A percentile compares a stretch with the other conserved stretches of the same genome.
Conservation (phyloP, 78 protist genomes). For the Dictyostelium capitatum region DNA sequence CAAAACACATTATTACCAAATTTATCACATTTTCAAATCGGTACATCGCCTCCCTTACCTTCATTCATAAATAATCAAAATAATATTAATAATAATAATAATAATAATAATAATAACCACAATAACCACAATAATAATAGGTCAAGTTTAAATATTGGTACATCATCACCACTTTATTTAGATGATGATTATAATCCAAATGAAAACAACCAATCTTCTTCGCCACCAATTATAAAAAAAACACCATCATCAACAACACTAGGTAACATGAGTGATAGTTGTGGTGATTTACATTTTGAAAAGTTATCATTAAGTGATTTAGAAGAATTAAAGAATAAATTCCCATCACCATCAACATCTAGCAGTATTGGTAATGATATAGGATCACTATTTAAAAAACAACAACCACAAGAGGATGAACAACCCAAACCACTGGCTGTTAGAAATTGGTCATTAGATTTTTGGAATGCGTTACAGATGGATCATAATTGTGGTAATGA, state of each 20-base stretch:
- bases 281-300: slow-evolving; percentile 35
- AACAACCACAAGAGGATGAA: neutral
- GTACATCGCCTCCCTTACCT: slow-evolving; percentile 21
- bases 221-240: neutral
- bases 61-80: neutral
- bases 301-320: slow-evolving; percentile 8
- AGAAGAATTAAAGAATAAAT: slow-evolving; percentile 1
- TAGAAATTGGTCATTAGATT: slow-evolving; percentile 66
- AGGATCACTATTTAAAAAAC: neutral
- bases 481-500: slow-evolving; percentile 58
- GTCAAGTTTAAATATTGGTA: neutral
- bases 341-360: neutral
- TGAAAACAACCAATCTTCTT: neutral
- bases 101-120: neutral
- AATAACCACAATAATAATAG: neutral
- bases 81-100: neutral
- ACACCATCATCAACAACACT: neutral
- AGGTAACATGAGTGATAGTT: slow-evolving; percentile 5
- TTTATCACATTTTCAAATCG: slow-evolving; percentile 18
- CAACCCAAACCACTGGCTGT: slow-evolving; percentile 1
- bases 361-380: neutral
- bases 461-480: slow-evolving; percentile 75
- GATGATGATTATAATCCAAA: slow-evolving; percentile 14
- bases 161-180: slow-evolving; percentile 15
- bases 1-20: slow-evolving; percentile 6